phyloP scores from a whole-genome alignment of 345 rosid species.

The Jatropha curcas region DNA sequence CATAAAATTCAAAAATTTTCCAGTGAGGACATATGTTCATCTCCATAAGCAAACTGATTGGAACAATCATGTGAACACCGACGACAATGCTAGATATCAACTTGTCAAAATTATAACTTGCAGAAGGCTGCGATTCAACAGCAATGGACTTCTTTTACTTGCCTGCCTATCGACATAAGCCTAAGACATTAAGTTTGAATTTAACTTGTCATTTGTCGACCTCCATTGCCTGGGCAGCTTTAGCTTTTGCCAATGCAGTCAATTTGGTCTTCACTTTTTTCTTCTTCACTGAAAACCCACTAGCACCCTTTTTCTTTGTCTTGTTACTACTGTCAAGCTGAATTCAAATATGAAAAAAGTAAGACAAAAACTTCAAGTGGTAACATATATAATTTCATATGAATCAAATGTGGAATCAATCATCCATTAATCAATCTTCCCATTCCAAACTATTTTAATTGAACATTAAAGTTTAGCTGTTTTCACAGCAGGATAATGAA shows the following conservation, averaged over 20 bases:
- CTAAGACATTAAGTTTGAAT: not conserved
- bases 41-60: slow-evolving; percentile 5
- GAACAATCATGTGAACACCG: not conserved
- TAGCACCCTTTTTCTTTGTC: slow-evolving; percentile 58
- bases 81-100: not conserved
- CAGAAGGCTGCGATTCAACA: slow-evolving; percentile 3
- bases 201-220: slow-evolving; percentile 74
- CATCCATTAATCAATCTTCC: not conserved
- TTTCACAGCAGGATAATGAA: too few relatives aligned
- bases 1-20: slow-evolving; percentile 2
- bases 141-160: slow-evolving; percentile 6
- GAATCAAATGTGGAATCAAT: not conserved
- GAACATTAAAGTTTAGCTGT: too few relatives aligned
- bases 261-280: slow-evolving; percentile 84
- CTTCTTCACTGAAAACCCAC: slow-evolving; percentile 87
- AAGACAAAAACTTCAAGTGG: not conserved
- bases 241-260: slow-evolving; percentile 74
- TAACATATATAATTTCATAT: not conserved
- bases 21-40: not conserved
- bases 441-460: not conserved
- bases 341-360: not conserved
- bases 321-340: slow-evolving; percentile 76
- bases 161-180: not conserved
- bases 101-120: slow-evolving; percentile 21
- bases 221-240: slow-evolving; percentile 96